Evolutionary conservation across 2,329 filamentous ascomycete genomes (phyloP).

Genomic region (Epicoccum nigrum): DNA sequence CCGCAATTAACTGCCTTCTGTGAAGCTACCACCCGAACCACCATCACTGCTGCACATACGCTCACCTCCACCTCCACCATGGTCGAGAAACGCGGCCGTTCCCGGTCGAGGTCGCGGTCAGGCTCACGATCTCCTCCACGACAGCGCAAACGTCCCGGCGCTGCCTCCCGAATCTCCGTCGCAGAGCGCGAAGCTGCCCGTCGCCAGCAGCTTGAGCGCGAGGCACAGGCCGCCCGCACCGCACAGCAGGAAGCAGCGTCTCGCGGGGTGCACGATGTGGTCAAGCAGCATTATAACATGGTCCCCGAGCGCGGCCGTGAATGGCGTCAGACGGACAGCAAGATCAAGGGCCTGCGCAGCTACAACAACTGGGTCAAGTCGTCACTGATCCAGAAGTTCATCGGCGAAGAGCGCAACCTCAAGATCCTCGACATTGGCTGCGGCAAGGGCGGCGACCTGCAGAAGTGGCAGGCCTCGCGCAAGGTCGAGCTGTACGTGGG

Average conservation of each 20-base stretch:
- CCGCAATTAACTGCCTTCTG: too few species aligned
- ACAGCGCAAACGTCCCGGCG: slow-evolving; percentile 67
- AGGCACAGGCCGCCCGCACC: slow-evolving; percentile 57
- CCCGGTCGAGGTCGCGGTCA: slow-evolving; percentile 44
- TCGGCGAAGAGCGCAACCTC: slow-evolving; percentile 60
- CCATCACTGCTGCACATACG: neutral
- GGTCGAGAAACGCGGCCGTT: slow-evolving; percentile 31
- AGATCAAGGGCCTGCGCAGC: slow-evolving; percentile 90
- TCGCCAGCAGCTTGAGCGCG: slow-evolving; percentile 52
- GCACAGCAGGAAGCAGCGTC: slow-evolving; percentile 45
- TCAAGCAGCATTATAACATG: slow-evolving; percentile 92
- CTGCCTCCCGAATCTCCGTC: slow-evolving; percentile 65
- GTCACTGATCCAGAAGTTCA: slow-evolving; percentile 93
- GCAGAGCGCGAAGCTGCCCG: slow-evolving; percentile 71
- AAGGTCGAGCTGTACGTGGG: slow-evolving; percentile 92
- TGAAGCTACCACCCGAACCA: too few species aligned
- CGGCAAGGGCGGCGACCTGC: slow-evolving; percentile 93
- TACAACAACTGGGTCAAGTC: slow-evolving; percentile 99
- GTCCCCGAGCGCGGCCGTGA: slow-evolving; percentile 92
- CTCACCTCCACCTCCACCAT: slow-evolving; percentile 25
- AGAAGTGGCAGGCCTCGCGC: slow-evolving; percentile 94
- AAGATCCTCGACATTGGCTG: slow-evolving; percentile 93
- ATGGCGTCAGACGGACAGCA: slow-evolving; percentile 91
- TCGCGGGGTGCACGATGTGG: slow-evolving; percentile 79
- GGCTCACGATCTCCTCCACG: slow-evolving; percentile 57